Base-by-base conservation (phyloP, 495 filamentous ascomycete species). In the Chaetomidium leptoderma region DNA sequence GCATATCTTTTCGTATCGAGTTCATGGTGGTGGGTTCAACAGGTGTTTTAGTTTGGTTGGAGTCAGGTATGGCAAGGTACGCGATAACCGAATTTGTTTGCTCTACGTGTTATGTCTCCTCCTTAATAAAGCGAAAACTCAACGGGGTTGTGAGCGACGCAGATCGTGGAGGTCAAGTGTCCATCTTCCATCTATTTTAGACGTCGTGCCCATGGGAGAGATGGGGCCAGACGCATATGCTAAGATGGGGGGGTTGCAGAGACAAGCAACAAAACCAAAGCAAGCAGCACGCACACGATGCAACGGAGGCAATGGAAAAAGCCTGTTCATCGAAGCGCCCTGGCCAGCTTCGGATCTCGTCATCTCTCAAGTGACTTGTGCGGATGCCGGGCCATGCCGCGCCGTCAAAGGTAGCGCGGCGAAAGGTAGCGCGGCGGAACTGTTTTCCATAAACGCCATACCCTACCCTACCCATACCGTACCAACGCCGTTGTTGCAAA, bases 131-230 rank as follows among this genome's bases (percentile, higher is more conserved):
- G 76, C 76, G 65, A 68, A 64, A 63, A 66, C 72, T 68, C 69
- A 55, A 60, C 59, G 39, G 29, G 64, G 46, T 65, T 27, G 29
- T 62, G 65, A 78, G 73, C 57, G 71, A 67, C 66, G 74, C 75
- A 80, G 76, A 80, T 77, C 76, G 76, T 68, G 70, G 68, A 73
- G 74, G 69, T 72, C 36, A 23, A n/a, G 55, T 55, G 57, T 76
- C 66, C 50, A 63, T 90, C 76, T 90, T 72, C 87, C 88, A 90
- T 85, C 82, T 74, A 78, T 77, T 87, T 84, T 90, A 90, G 86
- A 85, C 84, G 72, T 82, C 80, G 77, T 73, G 80, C 78, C 81
- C 81, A 88, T 75, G 75, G 80, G 67, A 62, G 61, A 77, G 71
- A 57, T 64, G 72, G 77, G 70, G 72, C 65, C 64, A 76, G 75